phyloP scores from a whole-genome alignment of 2,329 filamentous ascomycete genomes.

The Hirsutella rhossiliensis region DNA sequence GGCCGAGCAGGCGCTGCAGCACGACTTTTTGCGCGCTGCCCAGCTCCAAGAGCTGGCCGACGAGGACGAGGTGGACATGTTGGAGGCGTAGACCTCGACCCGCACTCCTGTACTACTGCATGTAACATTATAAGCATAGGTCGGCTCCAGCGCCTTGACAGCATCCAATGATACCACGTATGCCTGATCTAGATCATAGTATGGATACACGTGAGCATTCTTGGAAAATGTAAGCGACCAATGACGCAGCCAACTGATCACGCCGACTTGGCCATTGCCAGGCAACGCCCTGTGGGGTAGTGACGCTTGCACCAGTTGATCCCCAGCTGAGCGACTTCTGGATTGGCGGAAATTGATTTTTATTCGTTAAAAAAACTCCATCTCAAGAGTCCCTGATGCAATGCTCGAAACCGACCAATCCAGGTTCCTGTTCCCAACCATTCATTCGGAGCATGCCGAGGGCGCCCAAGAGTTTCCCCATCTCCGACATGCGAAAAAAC shows the following conservation, averaged over 20 bases:
- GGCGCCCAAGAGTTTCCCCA: slow-evolving; percentile 1
- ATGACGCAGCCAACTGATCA: neutral
- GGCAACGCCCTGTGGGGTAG: too few relatives aligned
- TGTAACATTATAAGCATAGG: neutral
- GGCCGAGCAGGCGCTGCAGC: slow-evolving; percentile 59
- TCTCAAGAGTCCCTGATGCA: slow-evolving; percentile 28
- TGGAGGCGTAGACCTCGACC: slow-evolving; percentile 16
- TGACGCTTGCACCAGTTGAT: too few relatives aligned
- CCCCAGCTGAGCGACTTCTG: too few relatives aligned
- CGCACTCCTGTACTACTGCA: neutral
- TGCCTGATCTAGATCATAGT: neutral
- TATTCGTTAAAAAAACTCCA: slow-evolving; percentile 27
- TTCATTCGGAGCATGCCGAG: slow-evolving; percentile 5
- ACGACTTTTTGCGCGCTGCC: slow-evolving; percentile 49
- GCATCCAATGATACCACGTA: neutral
- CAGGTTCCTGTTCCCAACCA: slow-evolving; percentile 11
- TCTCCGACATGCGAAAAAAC: slow-evolving; percentile 7
- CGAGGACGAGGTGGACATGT: slow-evolving; percentile 44
- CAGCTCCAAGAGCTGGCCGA: slow-evolving; percentile 18
- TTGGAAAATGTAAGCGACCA: neutral
- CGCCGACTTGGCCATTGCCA: too few relatives aligned
- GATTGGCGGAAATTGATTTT: slow-evolving; percentile 26
- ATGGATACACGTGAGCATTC: too few relatives aligned
- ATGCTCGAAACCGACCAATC: slow-evolving; percentile 28
- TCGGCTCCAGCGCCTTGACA: neutral